These are phyloP conservation scores for Handroanthus guayacan DNA, from an alignment of 257 asterid genomes.

Conservation along the genomic window DNA sequence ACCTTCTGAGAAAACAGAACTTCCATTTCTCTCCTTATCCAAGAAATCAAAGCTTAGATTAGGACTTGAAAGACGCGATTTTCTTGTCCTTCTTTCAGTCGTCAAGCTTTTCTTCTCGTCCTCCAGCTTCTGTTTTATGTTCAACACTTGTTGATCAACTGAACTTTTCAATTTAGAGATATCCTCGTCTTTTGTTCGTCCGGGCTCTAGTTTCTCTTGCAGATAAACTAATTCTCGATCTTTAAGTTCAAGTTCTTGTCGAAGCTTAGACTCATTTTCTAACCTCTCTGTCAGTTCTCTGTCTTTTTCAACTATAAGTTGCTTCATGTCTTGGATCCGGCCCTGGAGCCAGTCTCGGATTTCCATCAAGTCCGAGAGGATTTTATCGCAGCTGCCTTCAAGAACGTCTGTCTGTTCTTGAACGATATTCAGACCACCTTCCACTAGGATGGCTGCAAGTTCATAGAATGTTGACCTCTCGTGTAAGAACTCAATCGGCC, in stretches of 20 bases:
- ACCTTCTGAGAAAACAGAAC: constrained; percentile 27
- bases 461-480: constrained; percentile 71
- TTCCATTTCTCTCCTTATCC: constrained; percentile 38
- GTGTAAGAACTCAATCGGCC: constrained; percentile 74
- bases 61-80: constrained; percentile 48
- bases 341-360: constrained; percentile 66
- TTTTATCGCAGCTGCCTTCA: constrained; percentile 56
- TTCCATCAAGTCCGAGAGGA: constrained; percentile 63
- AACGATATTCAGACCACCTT: constrained; percentile 63
- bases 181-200: constrained; percentile 35
- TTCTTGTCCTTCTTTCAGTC: constrained; percentile 35
- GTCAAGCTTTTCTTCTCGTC: constrained; percentile 46
- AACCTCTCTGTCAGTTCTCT: constrained; percentile 56
- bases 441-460: constrained; percentile 71
- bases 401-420: constrained; percentile 61
- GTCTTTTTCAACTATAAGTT: constrained; percentile 61
- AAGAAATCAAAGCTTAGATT: constrained; percentile 45
- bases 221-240: constrained; percentile 52
- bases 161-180: constrained; percentile 50
- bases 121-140: constrained; percentile 65
- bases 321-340: constrained; percentile 60
- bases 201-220: constrained; percentile 50
- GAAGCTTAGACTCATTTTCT: constrained; percentile 61
- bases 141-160: constrained; percentile 59
- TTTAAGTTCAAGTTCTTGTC: constrained; percentile 52